phyloP scores from a whole-genome alignment of 805 yeast genomes.

The Suhomyces prunicola region DNA sequence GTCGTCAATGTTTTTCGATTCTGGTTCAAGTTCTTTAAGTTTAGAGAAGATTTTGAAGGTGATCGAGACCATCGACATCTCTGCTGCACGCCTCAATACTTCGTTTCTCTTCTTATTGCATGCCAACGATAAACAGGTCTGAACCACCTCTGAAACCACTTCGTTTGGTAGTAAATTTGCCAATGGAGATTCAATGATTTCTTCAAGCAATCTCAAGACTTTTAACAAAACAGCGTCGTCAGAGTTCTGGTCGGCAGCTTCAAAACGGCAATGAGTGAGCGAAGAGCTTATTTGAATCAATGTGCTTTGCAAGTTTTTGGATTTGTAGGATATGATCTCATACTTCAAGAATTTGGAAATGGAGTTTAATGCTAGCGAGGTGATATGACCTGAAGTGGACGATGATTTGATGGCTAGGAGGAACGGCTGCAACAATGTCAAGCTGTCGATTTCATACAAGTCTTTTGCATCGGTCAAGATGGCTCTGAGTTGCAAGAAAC shows the following conservation, averaged over 20 bases:
- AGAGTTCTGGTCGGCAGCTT: conserved; percentile 86
- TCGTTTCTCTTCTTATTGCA: conserved; percentile 91
- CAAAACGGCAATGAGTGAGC: conserved; percentile 90
- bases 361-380: conserved; percentile 75
- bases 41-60: conserved; percentile 66
- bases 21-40: conserved; percentile 53
- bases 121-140: conserved; percentile 87
- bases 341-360: conserved; percentile 70
- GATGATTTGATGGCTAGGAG: conserved; percentile 79
- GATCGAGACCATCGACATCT: conserved; percentile 68
- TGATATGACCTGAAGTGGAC: conserved; percentile 80
- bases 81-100: conserved; percentile 84
- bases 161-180: conserved; percentile 74
- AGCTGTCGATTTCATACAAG: conserved; percentile 59
- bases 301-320: conserved; percentile 55
- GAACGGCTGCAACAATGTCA: conserved; percentile 82
- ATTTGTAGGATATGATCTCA: conserved; percentile 54
- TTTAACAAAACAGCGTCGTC: conserved; percentile 89
- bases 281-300: conserved; percentile 68
- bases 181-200: conserved; percentile 58
- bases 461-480: conserved; percentile 56
- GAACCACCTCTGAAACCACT: conserved; percentile 81
- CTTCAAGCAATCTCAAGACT: conserved; percentile 72
- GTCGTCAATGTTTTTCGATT: conserved; percentile 30
- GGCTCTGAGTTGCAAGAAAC: conserved; percentile 74